These are phyloP conservation scores for Xylaria sp. DNA, from an alignment of 2,329 filamentous ascomycete species.

Conservation along the genomic window DNA sequence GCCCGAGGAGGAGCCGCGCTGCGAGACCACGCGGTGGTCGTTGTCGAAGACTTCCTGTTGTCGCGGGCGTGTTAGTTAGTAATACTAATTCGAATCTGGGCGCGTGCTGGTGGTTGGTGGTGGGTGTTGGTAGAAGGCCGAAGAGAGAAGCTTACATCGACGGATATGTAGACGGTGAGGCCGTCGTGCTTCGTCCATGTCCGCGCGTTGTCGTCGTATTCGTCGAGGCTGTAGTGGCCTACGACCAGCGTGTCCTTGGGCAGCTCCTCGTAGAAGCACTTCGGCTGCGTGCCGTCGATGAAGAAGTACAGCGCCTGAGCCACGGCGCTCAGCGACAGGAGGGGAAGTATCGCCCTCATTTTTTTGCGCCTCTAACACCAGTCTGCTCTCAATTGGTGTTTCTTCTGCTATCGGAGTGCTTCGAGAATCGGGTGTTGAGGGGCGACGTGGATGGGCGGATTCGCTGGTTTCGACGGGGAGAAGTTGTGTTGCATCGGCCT, in stretches of 20 bases:
- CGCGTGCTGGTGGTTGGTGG: not conserved
- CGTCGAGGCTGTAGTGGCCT: conserved; percentile 88
- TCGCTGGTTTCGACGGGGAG: not conserved
- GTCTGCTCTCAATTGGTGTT: conserved; percentile 36
- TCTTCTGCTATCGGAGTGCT: not conserved
- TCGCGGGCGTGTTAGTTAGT: conserved; percentile 4
- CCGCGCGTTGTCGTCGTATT: conserved; percentile 78
- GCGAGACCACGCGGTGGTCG: conserved; percentile 93
- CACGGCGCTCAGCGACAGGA: conserved; percentile 72
- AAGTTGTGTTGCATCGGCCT: conserved; percentile 26
- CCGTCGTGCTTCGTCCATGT: conserved; percentile 78
- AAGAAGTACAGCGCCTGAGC: conserved; percentile 94
- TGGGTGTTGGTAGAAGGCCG: not conserved
- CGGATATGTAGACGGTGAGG: conserved; percentile 87
- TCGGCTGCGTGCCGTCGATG: conserved; percentile 84
- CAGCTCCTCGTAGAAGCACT: conserved; percentile 98
- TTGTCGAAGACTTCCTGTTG: conserved; percentile 90
- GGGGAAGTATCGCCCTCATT: conserved; percentile 72
- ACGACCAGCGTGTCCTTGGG: conserved; percentile 97
- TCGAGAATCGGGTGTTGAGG: conserved; percentile 18
- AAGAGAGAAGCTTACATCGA: conserved; percentile 70
- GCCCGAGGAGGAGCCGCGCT: conserved; percentile 79
- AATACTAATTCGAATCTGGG: not conserved
- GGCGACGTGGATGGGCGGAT: conserved; percentile 17
- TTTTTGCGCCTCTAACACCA: conserved; percentile 29